Conservation (phyloP, 129 eudicot genomes). For the Pittosporum tobira region DNA sequence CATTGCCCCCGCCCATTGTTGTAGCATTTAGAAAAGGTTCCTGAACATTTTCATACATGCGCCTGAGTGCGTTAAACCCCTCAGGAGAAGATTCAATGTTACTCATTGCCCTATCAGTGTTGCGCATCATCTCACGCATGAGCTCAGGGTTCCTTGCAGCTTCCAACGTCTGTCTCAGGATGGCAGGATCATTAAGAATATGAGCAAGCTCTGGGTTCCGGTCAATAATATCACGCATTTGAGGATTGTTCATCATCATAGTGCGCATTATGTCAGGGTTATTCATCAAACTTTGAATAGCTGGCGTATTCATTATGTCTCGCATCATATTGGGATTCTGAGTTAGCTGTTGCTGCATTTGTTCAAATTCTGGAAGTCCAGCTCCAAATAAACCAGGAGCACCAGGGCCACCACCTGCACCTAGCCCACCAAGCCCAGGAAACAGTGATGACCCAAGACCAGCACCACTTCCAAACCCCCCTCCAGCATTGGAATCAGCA, state of each 20-base stretch:
- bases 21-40: slow-evolving; percentile 96
- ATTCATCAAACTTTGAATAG: slow-evolving; percentile 61
- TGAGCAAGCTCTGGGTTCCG: slow-evolving; percentile 85
- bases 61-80: slow-evolving; percentile 93
- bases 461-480: slow-evolving; percentile 46
- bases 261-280: slow-evolving; percentile 77
- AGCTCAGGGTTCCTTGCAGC: slow-evolving; percentile 95
- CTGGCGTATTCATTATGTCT: slow-evolving; percentile 80
- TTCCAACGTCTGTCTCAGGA: slow-evolving; percentile 80
- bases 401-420: slow-evolving; percentile 49
- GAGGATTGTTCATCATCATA: slow-evolving; percentile 85
- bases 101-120: slow-evolving; percentile 97
- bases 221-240: slow-evolving; percentile 80
- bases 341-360: slow-evolving; percentile 83
- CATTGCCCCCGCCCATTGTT: slow-evolving; percentile 49
- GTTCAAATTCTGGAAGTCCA: slow-evolving; percentile 82
- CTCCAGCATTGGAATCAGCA: slow-evolving; percentile 26
- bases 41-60: slow-evolving; percentile 97
- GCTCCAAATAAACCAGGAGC: slow-evolving; percentile 55
- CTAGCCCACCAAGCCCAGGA: slow-evolving; percentile 46
- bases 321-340: slow-evolving; percentile 95
- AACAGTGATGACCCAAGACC: slow-evolving; percentile 56
- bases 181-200: slow-evolving; percentile 56
- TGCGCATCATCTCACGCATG: slow-evolving; percentile 98
- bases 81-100: slow-evolving; percentile 94